Base-by-base conservation (phyloP, 176 grass and related monocot genomes). In the Cymbopogon citratus region DNA sequence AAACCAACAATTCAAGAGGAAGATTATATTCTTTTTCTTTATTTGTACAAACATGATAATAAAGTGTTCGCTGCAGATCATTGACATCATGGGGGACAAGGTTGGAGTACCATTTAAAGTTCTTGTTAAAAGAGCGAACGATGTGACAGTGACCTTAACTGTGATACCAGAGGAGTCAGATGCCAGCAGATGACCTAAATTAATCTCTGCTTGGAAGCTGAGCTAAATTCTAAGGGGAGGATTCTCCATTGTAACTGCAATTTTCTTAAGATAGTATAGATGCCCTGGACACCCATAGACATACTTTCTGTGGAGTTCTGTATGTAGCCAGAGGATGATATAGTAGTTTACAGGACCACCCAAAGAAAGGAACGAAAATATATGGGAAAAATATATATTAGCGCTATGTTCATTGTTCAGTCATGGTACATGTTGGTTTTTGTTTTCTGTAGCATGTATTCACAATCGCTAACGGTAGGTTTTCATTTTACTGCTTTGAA, bases 141-240 rank as follows among this genome's bases (percentile, higher is more conserved):
- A 86, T 38, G 80, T 89, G 64, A 65, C 60, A 16, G 63, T 74
- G 63, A 80, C 63, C 4, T 89, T 95, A 80, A 91, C 90, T 41
- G 90, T 98, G 57, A 70, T 72, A 69, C 92, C 95, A 61, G 90
- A 93, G 79, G 92, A 95, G 74, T 82, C 88, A 64, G 84, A 93
- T 74, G 74, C 69, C n/a, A n/a, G n/a, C 27, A 82, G 83, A 65
- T 95, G 83, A 84, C 84, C 46, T 39, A 69, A 39, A 77, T 41
- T 66, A 44, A 69, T 85, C 35, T 80, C 45, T 80, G 78, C 73
- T 49, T 39, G 66, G 54, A 81, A 44, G 44, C 52, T 76, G 71
- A 76, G 21, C 45, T 39, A 25, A 66, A 14, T 19, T 3, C 62
- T 16, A 27, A 21, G 1, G 26, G 36, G 31, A 63, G 68, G 51